Conservation (phyloP, 2,329 filamentous ascomycete species). For the Trichoderma endophyticum region DNA sequence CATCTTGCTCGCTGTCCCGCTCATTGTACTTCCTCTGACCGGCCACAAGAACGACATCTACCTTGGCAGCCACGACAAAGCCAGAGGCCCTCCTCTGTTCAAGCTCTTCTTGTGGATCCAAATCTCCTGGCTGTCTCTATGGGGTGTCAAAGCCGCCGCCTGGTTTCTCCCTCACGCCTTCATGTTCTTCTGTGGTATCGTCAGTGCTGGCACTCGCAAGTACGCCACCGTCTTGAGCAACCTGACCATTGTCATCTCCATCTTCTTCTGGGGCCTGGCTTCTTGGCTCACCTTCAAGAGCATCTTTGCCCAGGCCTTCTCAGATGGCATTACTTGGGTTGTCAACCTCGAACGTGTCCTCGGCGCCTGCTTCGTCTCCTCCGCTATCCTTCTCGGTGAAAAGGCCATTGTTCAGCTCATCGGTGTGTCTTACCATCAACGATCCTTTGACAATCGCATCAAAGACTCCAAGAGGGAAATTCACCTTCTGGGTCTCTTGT, state of each 20-base stretch:
- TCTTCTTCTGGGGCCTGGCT: slow-evolving; percentile 66
- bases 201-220: slow-evolving; percentile 67
- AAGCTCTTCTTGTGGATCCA: slow-evolving; percentile 67
- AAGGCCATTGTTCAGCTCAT: slow-evolving; percentile 79
- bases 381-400: slow-evolving; percentile 70
- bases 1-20: slow-evolving; percentile 58
- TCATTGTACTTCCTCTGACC: slow-evolving; percentile 53
- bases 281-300: slow-evolving; percentile 61
- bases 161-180: slow-evolving; percentile 59
- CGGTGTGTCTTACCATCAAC: slow-evolving; percentile 79
- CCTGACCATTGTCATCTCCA: slow-evolving; percentile 62
- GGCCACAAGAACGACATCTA: slow-evolving; percentile 37
- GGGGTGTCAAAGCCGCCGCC: slow-evolving; percentile 64
- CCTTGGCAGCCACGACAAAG: slow-evolving; percentile 38
- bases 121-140: slow-evolving; percentile 64
- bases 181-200: slow-evolving; percentile 66
- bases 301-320: slow-evolving; percentile 40
- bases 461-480: slow-evolving; percentile 87
- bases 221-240: slow-evolving; percentile 64
- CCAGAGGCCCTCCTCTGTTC: slow-evolving; percentile 53
- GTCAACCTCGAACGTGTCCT: slow-evolving; percentile 62
- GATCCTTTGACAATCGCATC: slow-evolving; percentile 79
- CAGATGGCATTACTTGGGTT: slow-evolving; percentile 48
- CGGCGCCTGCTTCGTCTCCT: slow-evolving; percentile 63
- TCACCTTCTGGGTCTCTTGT: slow-evolving; percentile 75